Percentiles rank a stretch among this genome's conserved stretches.
These are phyloP conservation scores for Neonectria neomacrospora DNA, from an alignment of 2,329 filamentous ascomycete species.

Conservation along the genomic window DNA sequence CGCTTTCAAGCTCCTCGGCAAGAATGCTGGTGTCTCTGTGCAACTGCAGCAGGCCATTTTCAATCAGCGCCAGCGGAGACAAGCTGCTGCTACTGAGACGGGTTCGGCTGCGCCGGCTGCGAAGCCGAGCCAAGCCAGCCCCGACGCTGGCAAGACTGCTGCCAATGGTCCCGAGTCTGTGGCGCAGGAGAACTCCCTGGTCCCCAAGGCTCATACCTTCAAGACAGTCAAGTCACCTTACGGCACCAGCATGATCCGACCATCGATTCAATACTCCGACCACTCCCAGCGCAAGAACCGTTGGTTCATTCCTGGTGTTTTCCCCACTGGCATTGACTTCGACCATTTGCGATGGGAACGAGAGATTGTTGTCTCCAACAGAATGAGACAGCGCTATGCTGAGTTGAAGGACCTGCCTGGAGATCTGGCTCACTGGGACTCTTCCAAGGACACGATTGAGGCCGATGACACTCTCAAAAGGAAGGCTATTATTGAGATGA, in stretches of 20 bases:
- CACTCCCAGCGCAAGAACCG: slow-evolving; percentile 82
- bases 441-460: slow-evolving; percentile 72
- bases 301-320: slow-evolving; percentile 84
- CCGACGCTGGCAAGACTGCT: slow-evolving; percentile 50
- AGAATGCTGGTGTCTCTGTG: slow-evolving; percentile 83
- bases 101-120: slow-evolving; percentile 50
- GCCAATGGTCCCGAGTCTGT: slow-evolving; percentile 52
- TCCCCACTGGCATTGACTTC: slow-evolving; percentile 88
- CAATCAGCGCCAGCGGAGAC: slow-evolving; percentile 74
- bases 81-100: slow-evolving; percentile 62
- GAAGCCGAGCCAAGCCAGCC: slow-evolving; percentile 46
- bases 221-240: slow-evolving; percentile 83
- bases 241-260: slow-evolving; percentile 61
- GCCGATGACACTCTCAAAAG: slow-evolving; percentile 86
- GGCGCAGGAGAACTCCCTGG: slow-evolving; percentile 46
- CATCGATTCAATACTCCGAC: slow-evolving; percentile 79
- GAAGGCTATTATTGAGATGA: slow-evolving; percentile 94
- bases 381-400: slow-evolving; percentile 84
- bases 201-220: slow-evolving; percentile 64
- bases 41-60: slow-evolving; percentile 87
- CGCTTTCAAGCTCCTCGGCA: slow-evolving; percentile 90
- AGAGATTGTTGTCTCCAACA: slow-evolving; percentile 89
- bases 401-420: slow-evolving; percentile 87
- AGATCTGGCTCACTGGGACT: slow-evolving; percentile 89
- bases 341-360: slow-evolving; percentile 87